Percentiles rank a stretch among this genome's conserved stretches.
These are phyloP conservation scores for Wickerhamiella azymoides DNA, from an alignment of 805 yeast genomes.

Conservation along the genomic window DNA sequence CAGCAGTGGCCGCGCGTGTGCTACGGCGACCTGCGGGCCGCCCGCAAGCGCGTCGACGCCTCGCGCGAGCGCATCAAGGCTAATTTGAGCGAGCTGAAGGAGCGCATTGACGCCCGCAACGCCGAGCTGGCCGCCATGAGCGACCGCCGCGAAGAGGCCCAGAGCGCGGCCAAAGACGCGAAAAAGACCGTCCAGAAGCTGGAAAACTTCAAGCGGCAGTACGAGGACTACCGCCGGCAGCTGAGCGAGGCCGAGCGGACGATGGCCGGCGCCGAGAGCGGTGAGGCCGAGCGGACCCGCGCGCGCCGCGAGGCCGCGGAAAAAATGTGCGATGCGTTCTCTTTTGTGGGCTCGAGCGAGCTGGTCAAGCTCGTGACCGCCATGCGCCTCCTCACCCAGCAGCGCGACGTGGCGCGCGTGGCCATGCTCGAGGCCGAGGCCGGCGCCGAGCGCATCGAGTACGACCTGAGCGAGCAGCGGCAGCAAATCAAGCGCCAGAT, in stretches of 20 bases:
- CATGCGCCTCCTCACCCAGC: neutral
- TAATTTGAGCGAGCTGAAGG: neutral
- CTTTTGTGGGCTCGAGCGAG: neutral
- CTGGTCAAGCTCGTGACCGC: neutral
- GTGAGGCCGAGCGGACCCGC: neutral
- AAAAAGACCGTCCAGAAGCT: neutral
- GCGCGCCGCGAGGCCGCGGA: neutral
- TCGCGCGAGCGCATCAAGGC: neutral
- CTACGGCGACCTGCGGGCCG: neutral
- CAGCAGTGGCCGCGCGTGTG: neutral
- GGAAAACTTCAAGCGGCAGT: neutral
- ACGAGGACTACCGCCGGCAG: neutral
- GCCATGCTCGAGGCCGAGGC: neutral
- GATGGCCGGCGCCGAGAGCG: neutral
- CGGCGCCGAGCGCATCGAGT: conserved; percentile 1
- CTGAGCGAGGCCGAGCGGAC: neutral
- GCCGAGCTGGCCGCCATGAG: neutral
- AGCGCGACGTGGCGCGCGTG: neutral
- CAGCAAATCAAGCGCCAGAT: conserved; percentile 11
- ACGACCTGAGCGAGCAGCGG: neutral
- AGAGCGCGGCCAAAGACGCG: neutral
- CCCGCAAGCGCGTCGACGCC: neutral
- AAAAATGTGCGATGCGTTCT: neutral
- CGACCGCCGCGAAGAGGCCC: too few species aligned
- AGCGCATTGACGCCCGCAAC: neutral